Evolutionary conservation across 139 green algal genomes (phyloP), one percentile per base, ranked within the genome.

Genomic region (Chlamydomonas urium): DNA sequence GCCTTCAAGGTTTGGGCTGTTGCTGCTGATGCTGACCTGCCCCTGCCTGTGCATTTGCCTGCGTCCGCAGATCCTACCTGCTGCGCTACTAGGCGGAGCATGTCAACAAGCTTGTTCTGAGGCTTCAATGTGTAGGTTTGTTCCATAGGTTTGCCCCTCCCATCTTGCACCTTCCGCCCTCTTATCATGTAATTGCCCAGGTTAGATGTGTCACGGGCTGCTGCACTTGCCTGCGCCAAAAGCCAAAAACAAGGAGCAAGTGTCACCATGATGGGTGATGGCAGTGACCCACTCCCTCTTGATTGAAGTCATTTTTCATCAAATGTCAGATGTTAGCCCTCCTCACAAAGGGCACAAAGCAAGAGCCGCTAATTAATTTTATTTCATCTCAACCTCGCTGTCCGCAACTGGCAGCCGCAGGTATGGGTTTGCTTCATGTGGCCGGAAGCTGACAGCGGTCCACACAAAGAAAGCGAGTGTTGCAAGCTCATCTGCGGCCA

Each of bases 401-500:
- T 63, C 53, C 10, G 10, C 29, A 26, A 17, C 29, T 26, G 84
- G 69, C 21, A 95, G 59, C 69, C 80, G 77, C 32, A 96, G 83
- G 80, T 97, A 97, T 0, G 93, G 89, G 73, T 97, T 81, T 17
- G 65, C 56, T 31, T 65, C 60, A 14, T 66, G 71, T 35, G 79
- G 75, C 19, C 90, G 86, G 81, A 98, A 97, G 57, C 86, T 84
- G 6, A 91, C 69, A 6, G 88, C 93, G 21, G 87, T 93, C 65
- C 89, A 85, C 47, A 93, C 69, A 76, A 97, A 98, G 79, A 98
- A 98, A 10, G 82, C 75, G 57, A 98, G 78, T 33, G 92, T 95
- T 3, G 90, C 94, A 31, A 93, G 32, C 81, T 97, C 86, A 10
- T 82, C 73, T 19, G 87, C 89, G 0, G 85, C 78, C 32, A 86